A percentile compares a stretch with the other conserved stretches of the same genome.
These are phyloP conservation scores for Cladobotryum mycophilum DNA, from an alignment of 2,329 filamentous ascomycete genomes.

Conservation along the genomic window DNA sequence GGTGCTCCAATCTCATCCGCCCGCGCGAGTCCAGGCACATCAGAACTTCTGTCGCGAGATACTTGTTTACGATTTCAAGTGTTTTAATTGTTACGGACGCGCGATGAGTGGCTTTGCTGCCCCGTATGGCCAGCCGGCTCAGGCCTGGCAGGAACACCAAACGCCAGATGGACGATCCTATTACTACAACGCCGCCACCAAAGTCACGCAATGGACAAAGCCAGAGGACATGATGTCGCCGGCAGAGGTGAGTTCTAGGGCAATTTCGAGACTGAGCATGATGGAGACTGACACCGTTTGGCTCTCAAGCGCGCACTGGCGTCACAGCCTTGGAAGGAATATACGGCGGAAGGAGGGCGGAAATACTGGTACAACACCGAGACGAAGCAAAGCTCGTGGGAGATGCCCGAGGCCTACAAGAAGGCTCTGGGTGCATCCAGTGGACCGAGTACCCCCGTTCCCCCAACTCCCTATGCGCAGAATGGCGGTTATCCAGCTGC, in stretches of 20 bases:
- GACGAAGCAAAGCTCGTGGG: conserved; percentile 89
- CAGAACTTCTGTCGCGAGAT: not conserved
- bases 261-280: not conserved
- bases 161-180: conserved; percentile 79
- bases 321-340: conserved; percentile 88
- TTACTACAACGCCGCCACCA: conserved; percentile 83
- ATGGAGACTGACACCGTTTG: conserved; percentile 3
- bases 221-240: conserved; percentile 81
- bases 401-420: conserved; percentile 81
- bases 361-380: conserved; percentile 96
- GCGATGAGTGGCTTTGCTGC: conserved; percentile 55
- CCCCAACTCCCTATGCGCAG: conserved; percentile 37
- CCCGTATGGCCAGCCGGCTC: conserved; percentile 43
- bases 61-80: not conserved
- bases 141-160: conserved; percentile 73
- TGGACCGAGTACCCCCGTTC: conserved; percentile 35
- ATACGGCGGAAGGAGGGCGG: conserved; percentile 75
- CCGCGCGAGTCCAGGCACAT: conserved; percentile 3
- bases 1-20: not conserved
- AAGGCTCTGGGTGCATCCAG: conserved; percentile 59
- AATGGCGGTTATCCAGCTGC: conserved; percentile 33
- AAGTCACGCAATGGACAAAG: conserved; percentile 90
- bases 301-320: conserved; percentile 67
- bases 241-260: conserved; percentile 56
- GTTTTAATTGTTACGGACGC: not conserved